Evolutionary conservation across 2,329 filamentous ascomycete genomes (phyloP).

Genomic region (Talaromyces marneffei): DNA sequence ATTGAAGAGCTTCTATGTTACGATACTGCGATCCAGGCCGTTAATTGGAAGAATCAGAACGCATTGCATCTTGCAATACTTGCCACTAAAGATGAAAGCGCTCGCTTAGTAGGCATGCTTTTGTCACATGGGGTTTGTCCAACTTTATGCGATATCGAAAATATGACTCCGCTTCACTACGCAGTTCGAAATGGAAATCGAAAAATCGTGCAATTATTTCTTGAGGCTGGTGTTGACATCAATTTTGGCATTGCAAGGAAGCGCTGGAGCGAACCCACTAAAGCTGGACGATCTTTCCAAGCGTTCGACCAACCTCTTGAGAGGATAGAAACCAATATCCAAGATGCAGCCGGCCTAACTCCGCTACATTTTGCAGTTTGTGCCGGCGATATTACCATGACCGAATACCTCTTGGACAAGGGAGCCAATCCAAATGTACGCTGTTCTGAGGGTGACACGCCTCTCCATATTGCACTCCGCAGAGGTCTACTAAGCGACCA

Average conservation of each 20-base stretch:
- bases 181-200: not conserved
- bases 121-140: not conserved
- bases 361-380: not conserved
- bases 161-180: not conserved
- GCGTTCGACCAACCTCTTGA: not conserved
- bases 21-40: not conserved
- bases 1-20: not conserved
- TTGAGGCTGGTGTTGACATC: not conserved
- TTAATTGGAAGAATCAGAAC: not conserved
- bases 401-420: not conserved
- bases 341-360: not conserved
- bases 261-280: not conserved
- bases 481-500: not conserved
- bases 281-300: not conserved
- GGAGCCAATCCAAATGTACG: not conserved
- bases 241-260: not conserved
- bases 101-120: not conserved
- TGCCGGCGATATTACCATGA: not conserved
- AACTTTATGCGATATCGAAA: not conserved
- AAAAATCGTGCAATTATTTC: not conserved
- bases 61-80: not conserved
- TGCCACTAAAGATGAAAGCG: not conserved
- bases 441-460: not conserved
- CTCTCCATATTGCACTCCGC: not conserved
- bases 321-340: not conserved